Conservation (phyloP, 1,284 basidiomycete genomes). For the Stereum hirsutum region DNA sequence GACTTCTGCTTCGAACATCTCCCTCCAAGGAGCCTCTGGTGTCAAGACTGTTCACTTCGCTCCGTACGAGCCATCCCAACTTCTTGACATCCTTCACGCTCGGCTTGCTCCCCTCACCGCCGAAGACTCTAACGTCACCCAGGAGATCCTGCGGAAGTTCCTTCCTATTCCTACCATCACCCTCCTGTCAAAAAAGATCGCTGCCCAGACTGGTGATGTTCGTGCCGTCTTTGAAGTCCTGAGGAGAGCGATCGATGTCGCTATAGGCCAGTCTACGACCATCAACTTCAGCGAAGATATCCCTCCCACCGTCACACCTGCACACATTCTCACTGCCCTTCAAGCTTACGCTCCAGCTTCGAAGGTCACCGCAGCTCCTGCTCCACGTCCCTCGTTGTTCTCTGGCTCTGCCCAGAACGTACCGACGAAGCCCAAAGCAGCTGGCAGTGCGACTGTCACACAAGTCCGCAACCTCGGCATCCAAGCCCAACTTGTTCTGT, state of each 20-base stretch:
- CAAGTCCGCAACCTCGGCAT: conserved; percentile 62
- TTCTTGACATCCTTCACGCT: conserved; percentile 54
- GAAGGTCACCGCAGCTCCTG: conserved; percentile 17
- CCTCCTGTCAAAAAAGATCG: conserved; percentile 68
- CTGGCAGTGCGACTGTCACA: conserved; percentile 49
- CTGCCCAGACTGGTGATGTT: conserved; percentile 71
- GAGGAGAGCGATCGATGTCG: conserved; percentile 66
- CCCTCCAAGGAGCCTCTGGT: conserved; percentile 25
- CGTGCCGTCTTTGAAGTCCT: conserved; percentile 69
- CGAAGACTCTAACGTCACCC: conserved; percentile 16
- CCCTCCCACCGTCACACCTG: conserved; percentile 42
- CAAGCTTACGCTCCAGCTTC: conserved; percentile 56
- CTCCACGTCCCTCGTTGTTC: too few relatives aligned
- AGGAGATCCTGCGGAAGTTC: conserved; percentile 37
- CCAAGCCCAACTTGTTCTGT: conserved; percentile 60
- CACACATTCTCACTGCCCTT: conserved; percentile 57
- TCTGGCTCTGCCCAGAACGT: conserved; percentile 9
- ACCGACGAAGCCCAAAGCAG: conserved; percentile 19
- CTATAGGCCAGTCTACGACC: conserved; percentile 23
- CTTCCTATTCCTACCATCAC: conserved; percentile 53
- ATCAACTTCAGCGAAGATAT: conserved; percentile 24
- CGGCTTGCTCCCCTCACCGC: conserved; percentile 40
- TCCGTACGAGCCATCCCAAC: conserved; percentile 61
- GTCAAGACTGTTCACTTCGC: conserved; percentile 66
- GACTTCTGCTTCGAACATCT: conserved; percentile 35